These are phyloP conservation scores for Colletotrichum endophyticum DNA, from an alignment of 2,329 filamentous ascomycete genomes.

Conservation along the genomic window DNA sequence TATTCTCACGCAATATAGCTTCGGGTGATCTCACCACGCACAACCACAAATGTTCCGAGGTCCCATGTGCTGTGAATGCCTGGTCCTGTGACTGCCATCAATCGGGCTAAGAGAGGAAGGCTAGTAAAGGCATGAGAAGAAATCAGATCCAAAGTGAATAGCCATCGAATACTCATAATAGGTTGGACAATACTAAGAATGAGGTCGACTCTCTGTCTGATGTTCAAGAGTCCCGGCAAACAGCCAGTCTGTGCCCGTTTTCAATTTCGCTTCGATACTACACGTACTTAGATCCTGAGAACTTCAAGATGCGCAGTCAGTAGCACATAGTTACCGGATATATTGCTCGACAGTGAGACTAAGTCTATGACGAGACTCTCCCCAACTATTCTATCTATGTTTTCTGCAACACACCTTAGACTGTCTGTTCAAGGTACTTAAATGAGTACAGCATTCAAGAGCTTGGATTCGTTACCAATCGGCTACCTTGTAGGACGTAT, in stretches of 20 bases:
- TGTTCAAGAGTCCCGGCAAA: background rate
- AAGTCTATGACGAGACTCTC: background rate
- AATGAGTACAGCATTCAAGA: too few species aligned
- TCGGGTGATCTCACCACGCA: background rate
- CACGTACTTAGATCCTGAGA: background rate
- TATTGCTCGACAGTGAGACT: background rate
- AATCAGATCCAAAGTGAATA: background rate
- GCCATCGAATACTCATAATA: background rate
- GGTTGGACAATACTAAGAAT: background rate
- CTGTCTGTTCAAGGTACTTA: background rate
- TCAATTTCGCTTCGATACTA: background rate
- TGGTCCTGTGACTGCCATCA: background rate
- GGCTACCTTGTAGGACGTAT: accelerated
- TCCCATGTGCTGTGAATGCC: too few species aligned
- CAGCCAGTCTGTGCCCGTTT: background rate
- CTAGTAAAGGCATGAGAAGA: background rate
- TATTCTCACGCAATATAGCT: background rate
- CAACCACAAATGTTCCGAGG: background rate
- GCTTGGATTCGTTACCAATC: too few species aligned
- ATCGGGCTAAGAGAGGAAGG: background rate
- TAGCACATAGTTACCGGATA: background rate
- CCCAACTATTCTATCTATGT: background rate
- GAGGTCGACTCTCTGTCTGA: background rate
- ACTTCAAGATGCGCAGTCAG: background rate
- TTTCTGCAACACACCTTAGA: background rate